Evolutionary conservation across 208 protist genomes (phyloP), one percentile per base, ranked within the genome.

Genomic region (Polymyxa betae): DNA sequence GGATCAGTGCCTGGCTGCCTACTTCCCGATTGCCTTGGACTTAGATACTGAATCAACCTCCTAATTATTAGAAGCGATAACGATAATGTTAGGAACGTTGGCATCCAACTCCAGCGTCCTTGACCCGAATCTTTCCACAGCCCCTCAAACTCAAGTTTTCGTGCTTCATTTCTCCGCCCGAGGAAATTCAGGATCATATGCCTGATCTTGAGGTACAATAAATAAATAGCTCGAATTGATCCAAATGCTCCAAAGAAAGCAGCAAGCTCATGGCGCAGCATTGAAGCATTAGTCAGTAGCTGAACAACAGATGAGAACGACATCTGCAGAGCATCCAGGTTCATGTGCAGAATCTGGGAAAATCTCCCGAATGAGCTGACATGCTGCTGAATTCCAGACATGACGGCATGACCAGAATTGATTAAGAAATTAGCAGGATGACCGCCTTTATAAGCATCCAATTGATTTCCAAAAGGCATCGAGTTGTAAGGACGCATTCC

Each of bases 271-370:
- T 89, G 12, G 10, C n/a, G 12, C n/a, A 89, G 43, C 32, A 89
- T 43, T 35, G 87, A 89, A n/a, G 43, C 43, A 29, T 89, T 45
- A 32, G 45, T 60, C 43, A 89, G 46, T 20, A 89, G n/a, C n/a
- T 89, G 87, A 12, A 64, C 1, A 46, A 89, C 5, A 12, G 87
- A 89, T 46, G 46, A 64, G 87, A 89, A 89, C 45, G 87, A 45
- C 43, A 43, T 49, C 29, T 89, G 87, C n/a, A 89, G 43, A 12
- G 45, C 87, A 20, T 89, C 45, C 29, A 89, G 46, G 43, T 89
- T 89, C 87, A 89, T 89, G 35, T 89, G 87, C 12, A 89, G 46
- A 45, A 89, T 64, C 87, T 89, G 87, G 0, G 87, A 89, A 16
- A 89, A 64, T 43, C 87, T 1, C 1, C 87, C 87, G 87, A 89